Evolutionary conservation across 2,329 filamentous ascomycete species (phyloP).

Genomic region (Aspergillus flavus): DNA sequence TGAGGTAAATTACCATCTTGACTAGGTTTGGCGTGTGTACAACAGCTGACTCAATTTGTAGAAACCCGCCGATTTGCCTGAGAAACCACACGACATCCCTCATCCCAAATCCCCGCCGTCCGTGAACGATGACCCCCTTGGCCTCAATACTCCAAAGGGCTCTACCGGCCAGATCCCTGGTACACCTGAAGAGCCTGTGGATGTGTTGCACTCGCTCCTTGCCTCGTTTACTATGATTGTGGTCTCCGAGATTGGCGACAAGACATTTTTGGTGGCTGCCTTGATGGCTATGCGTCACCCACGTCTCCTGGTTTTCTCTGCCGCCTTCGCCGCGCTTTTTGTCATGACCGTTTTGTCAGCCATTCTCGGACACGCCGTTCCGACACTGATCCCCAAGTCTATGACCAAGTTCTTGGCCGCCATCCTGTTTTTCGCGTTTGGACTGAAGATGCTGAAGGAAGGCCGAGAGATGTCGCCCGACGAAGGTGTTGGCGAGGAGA

Average conservation of each 20-base stretch:
- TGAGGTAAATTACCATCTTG: slow-evolving; percentile 54
- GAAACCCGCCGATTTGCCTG: slow-evolving; percentile 82
- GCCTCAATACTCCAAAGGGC: slow-evolving; percentile 20
- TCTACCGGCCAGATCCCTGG: slow-evolving; percentile 20
- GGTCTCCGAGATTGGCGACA: slow-evolving; percentile 95
- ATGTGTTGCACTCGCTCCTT: slow-evolving; percentile 80
- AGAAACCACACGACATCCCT: slow-evolving; percentile 73
- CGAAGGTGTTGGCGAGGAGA: slow-evolving; percentile 92
- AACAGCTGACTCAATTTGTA: slow-evolving; percentile 37
- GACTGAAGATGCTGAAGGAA: slow-evolving; percentile 79
- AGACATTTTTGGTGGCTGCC: slow-evolving; percentile 95
- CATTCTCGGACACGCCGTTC: slow-evolving; percentile 87
- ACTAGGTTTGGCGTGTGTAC: neutral
- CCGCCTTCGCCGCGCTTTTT: slow-evolving; percentile 87
- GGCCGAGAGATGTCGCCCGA: slow-evolving; percentile 85
- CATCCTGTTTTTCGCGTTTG: slow-evolving; percentile 85
- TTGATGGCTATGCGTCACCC: slow-evolving; percentile 99
- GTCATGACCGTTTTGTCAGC: slow-evolving; percentile 96
- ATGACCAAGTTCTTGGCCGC: slow-evolving; percentile 87
- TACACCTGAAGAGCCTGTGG: slow-evolving; percentile 51
- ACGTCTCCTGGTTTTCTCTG: slow-evolving; percentile 87
- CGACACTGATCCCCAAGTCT: slow-evolving; percentile 84
- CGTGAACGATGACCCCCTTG: slow-evolving; percentile 43
- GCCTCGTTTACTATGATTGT: slow-evolving; percentile 97
- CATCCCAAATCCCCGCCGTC: slow-evolving; percentile 61